Percentiles rank a stretch among this genome's conserved stretches.
Conservation (phyloP, 768 basidiomycete species). For the Coprinopsis cinerea region DNA sequence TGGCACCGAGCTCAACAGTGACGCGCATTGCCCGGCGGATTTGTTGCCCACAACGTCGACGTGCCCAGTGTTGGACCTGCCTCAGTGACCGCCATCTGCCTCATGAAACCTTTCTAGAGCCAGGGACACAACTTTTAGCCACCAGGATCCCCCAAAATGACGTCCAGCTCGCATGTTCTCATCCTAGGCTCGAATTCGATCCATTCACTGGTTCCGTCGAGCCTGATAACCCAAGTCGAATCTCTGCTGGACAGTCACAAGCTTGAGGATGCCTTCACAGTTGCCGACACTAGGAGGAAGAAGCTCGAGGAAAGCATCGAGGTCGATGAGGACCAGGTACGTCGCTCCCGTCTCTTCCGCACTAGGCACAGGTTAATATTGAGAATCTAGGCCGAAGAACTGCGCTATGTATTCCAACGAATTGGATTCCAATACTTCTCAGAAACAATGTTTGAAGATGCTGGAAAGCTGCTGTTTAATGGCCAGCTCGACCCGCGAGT, state of each 20-base stretch:
- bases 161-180: slow-evolving; percentile 60
- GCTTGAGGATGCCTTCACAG: slow-evolving; percentile 55
- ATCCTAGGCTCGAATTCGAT: slow-evolving; percentile 56
- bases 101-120: too few relatives aligned
- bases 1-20: too few relatives aligned
- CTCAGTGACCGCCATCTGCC: too few relatives aligned
- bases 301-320: slow-evolving; percentile 48
- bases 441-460: slow-evolving; percentile 81
- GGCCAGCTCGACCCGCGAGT: slow-evolving; percentile 83
- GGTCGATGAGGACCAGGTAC: slow-evolving; percentile 52
- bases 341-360: neutral
- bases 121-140: too few relatives aligned
- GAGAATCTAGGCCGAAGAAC: slow-evolving; percentile 49
- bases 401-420: slow-evolving; percentile 75
- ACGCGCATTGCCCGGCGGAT: too few relatives aligned
- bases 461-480: slow-evolving; percentile 68
- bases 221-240: slow-evolving; percentile 68
- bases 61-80: too few relatives aligned
- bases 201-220: slow-evolving; percentile 63
- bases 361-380: neutral
- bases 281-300: slow-evolving; percentile 57
- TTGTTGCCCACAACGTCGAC: too few relatives aligned
- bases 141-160: slow-evolving; percentile 8
- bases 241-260: slow-evolving; percentile 58
- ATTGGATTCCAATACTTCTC: slow-evolving; percentile 75